Base-by-base conservation (phyloP, 257 asterid species). In the Solanum rostratum region DNA sequence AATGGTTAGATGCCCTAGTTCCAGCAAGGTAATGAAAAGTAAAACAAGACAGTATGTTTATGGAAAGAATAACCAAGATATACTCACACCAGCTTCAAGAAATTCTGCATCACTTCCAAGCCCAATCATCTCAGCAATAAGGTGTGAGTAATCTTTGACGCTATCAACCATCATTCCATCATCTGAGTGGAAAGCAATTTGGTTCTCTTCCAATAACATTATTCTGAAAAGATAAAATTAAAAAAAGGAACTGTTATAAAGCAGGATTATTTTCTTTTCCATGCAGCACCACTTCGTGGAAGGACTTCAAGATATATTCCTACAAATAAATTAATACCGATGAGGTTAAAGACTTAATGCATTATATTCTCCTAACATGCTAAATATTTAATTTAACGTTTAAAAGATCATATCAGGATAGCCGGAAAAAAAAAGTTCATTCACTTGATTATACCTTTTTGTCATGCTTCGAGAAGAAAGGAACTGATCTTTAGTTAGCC, bases 381-480 rank as follows among this genome's bases (percentile, higher is more conserved):
- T 65, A 66, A 65, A 66, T 66, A 66, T 7, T 30, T 7, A 13
- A 16, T 66, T 66, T 66, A 9, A 14, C 27, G 15, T 68, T 68
- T 66, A 12, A 66, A 66, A 33, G 27, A 68, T 4, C 46, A 68
- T 37, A 14, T 59, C 43, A 7, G 27, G 43, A 10, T 45, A 74
- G 2, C 24, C 24, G 14, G 24, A 15, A 8, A 4, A 24, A 19
- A 46, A 46, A 24, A 46, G 57, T 73, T 74, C 62, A 83, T 49
- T 85, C 59, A 81, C 70, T 78, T 10, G 50, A 88, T 73, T 87
- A 16, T 88, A 95, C 99, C 98, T 90, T 91, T 97, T 97, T n/a
- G 98, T 94, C 98, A 93, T 95, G 92, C 97, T 95, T 79, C 99
- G 97, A 3, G 99, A 95, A 79, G 98, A 93, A 90, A 97, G 98